Percentiles rank a stretch among this genome's conserved stretches.
Evolutionary conservation across 768 basidiomycete species (phyloP).

Genomic region (Hemileccinum rubropunctum): DNA sequence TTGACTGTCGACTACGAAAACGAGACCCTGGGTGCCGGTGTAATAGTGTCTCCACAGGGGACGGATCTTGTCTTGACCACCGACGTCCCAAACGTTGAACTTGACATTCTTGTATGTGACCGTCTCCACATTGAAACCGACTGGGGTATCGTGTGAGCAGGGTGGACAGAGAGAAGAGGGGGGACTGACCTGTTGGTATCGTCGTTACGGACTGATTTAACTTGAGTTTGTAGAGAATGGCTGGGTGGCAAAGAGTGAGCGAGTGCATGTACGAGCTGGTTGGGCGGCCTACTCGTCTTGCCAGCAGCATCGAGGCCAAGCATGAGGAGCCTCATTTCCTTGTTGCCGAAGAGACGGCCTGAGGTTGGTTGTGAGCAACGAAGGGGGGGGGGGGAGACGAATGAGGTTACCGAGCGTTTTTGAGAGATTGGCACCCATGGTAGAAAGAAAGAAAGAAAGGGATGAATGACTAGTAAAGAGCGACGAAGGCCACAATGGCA

Average conservation of each 20-base stretch:
- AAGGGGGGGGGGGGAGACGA: background rate
- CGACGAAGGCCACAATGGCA: conserved; percentile 44
- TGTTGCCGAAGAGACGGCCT: conserved; percentile 97
- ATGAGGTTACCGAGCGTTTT: conserved; percentile 60
- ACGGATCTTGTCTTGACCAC: conserved; percentile 99
- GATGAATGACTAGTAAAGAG: conserved; percentile 53
- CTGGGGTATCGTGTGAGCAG: conserved; percentile 36
- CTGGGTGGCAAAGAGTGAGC: conserved; percentile 41
- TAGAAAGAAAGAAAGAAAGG: conserved; percentile 11
- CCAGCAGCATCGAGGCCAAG: conserved; percentile 96
- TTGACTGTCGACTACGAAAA: conserved; percentile 97
- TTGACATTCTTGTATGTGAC: conserved; percentile 99
- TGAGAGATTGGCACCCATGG: conserved; percentile 85
- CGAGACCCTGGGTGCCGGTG: conserved; percentile 97
- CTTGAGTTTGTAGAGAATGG: conserved; percentile 98
- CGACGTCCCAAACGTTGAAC: conserved; percentile 96
- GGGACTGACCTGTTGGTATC: conserved; percentile 79
- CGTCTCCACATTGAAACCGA: conserved; percentile 99
- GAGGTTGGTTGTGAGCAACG: conserved; percentile 10
- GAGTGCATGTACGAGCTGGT: background rate
- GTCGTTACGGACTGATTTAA: conserved; percentile 98
- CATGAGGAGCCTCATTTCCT: conserved; percentile 98
- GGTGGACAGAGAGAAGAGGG: background rate
- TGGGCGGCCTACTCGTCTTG: conserved; percentile 81
- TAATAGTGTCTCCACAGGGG: conserved; percentile 99